Evolutionary conservation across 441 rosid species (phyloP).

Genomic region (Pelargonium australe): DNA sequence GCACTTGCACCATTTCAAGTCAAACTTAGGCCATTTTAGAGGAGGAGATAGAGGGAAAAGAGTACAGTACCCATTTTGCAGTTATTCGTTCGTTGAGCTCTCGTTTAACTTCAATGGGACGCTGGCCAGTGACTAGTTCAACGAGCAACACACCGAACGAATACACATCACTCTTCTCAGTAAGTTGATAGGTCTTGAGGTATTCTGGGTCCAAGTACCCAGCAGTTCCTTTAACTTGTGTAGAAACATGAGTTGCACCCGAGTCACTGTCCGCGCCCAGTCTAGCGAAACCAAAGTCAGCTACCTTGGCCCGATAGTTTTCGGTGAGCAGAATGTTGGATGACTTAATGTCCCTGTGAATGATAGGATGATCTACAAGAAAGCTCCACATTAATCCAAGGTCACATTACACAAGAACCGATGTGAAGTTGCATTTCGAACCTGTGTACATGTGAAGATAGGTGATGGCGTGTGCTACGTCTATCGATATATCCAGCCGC

Average conservation of each 20-base stretch:
- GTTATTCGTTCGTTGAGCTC: slow-evolving; percentile 73
- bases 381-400: slow-evolving; percentile 18
- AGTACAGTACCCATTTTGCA: slow-evolving; percentile 57
- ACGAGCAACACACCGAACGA: slow-evolving; percentile 88
- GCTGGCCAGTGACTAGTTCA: slow-evolving; percentile 73
- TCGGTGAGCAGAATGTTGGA: slow-evolving; percentile 89
- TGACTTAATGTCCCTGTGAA: slow-evolving; percentile 89
- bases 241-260: slow-evolving; percentile 83
- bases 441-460: slow-evolving; percentile 97
- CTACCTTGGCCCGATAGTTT: slow-evolving; percentile 79
- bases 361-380: slow-evolving; percentile 77
- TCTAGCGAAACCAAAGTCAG: slow-evolving; percentile 91
- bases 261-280: slow-evolving; percentile 66
- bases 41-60: slow-evolving; percentile 5
- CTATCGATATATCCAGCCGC: slow-evolving; percentile 79
- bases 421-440: slow-evolving; percentile 17
- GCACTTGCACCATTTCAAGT: slow-evolving; percentile 23
- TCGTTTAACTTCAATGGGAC: slow-evolving; percentile 76
- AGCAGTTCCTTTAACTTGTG: slow-evolving; percentile 97
- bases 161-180: slow-evolving; percentile 91
- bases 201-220: slow-evolving; percentile 95
- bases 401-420: not conserved
- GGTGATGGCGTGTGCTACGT: slow-evolving; percentile 88
- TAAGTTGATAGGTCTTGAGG: slow-evolving; percentile 76
- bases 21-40: slow-evolving; percentile 1